phyloP scores from a whole-genome alignment of 768 basidiomycete species.

The Aureoboletus auriporus region DNA sequence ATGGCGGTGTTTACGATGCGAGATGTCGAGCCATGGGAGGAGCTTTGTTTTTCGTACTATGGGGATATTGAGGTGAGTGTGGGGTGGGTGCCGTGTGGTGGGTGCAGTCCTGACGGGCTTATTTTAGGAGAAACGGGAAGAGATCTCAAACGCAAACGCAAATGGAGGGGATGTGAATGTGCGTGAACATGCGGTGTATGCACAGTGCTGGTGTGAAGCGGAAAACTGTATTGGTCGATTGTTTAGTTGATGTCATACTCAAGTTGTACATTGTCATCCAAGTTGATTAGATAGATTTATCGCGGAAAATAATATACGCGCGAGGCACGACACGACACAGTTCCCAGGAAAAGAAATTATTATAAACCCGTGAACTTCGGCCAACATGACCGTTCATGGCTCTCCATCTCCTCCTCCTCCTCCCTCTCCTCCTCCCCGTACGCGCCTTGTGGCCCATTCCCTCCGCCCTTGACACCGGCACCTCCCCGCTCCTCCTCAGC shows the following conservation, averaged over 20 bases:
- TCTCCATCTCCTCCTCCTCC: not conserved
- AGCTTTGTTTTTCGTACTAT: slow-evolving; percentile 74
- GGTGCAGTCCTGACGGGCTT: not conserved
- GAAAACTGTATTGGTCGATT: slow-evolving; percentile 44
- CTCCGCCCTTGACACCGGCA: slow-evolving; percentile 20
- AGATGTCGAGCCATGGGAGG: slow-evolving; percentile 62
- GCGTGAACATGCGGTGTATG: slow-evolving; percentile 42
- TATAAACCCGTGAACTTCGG: no score
- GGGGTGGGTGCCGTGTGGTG: not conserved
- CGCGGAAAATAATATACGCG: no score
- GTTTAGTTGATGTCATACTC: slow-evolving; percentile 16
- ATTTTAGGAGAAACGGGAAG: slow-evolving; percentile 21
- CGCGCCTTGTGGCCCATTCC: slow-evolving; percentile 32
- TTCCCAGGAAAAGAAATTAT: no score
- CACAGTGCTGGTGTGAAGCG: slow-evolving; percentile 49
- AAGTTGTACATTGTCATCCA: no score
- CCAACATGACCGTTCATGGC: not conserved
- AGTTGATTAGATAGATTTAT: no score
- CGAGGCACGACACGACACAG: no score
- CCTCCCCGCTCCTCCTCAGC: slow-evolving; percentile 21
- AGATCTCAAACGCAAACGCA: slow-evolving; percentile 4
- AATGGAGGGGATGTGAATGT: not conserved
- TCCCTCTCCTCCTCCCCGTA: slow-evolving; percentile 11
- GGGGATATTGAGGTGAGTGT: slow-evolving; percentile 47
- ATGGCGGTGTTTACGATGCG: slow-evolving; percentile 62